phyloP scores from a whole-genome alignment of 1,139 yeast genomes.

The Candida albicans region DNA sequence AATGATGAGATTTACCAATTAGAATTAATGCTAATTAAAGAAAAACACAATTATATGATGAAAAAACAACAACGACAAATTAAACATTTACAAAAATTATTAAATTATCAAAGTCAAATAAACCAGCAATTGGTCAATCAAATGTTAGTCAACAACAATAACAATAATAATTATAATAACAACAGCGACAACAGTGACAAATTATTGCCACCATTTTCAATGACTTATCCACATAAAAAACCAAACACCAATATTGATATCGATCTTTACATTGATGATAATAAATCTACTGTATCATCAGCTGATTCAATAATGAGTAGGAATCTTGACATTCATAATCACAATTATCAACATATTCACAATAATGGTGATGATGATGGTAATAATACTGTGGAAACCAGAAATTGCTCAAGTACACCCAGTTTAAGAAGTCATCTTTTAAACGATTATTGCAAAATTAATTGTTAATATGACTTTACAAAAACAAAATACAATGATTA shows the following conservation, averaged over 20 bases:
- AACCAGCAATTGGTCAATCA: slow-evolving; percentile 3
- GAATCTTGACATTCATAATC: too few species aligned
- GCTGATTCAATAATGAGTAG: neutral
- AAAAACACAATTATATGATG: slow-evolving; percentile 26
- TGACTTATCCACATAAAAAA: too few species aligned
- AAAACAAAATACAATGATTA: too few species aligned
- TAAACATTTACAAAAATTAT: slow-evolving; percentile 23
- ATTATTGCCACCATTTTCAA: slow-evolving; percentile 9
- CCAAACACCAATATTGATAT: too few species aligned
- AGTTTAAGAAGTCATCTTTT: neutral
- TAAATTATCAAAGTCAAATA: slow-evolving; percentile 12
- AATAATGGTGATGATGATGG: too few species aligned
- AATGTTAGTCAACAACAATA: neutral
- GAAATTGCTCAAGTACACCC: neutral
- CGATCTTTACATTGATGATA: neutral
- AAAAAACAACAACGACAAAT: slow-evolving; percentile 32
- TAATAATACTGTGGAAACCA: neutral
- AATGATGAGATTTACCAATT: slow-evolving; percentile 16
- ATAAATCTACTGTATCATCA: neutral
- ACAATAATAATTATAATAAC: too few species aligned
- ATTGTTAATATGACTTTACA: neutral
- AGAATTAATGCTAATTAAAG: slow-evolving; percentile 28
- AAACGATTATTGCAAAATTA: neutral
- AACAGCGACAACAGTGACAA: neutral
- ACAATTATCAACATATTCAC: too few species aligned